These are phyloP conservation scores for Seminavis robusta DNA, from an alignment of 108 stramenopile genomes.

Conservation along the genomic window DNA sequence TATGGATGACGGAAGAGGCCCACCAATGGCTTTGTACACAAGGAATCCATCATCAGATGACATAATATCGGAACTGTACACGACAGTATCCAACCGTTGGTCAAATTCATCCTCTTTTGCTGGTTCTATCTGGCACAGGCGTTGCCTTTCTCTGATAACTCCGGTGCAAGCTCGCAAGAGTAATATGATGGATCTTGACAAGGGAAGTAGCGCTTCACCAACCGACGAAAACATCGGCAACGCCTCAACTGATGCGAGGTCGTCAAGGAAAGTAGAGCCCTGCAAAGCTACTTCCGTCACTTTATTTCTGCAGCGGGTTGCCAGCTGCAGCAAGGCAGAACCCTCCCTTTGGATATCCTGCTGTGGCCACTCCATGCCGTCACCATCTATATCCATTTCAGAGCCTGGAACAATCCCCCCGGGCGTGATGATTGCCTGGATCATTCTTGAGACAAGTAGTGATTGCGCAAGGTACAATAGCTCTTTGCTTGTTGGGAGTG, in stretches of 20 bases:
- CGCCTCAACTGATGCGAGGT: too few relatives aligned
- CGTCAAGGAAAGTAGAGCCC: constrained; percentile 3
- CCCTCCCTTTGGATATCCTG: constrained; percentile 33
- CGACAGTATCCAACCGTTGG: constrained; percentile 32
- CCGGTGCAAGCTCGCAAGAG: constrained; percentile 66
- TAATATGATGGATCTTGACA: constrained; percentile 68
- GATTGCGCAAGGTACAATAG: constrained; percentile 45
- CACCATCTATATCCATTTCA: constrained; percentile 45
- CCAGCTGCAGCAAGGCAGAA: constrained; percentile 37
- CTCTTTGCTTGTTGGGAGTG: constrained; percentile 37
- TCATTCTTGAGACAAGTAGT: constrained; percentile 57
- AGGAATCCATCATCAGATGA: constrained; percentile 68
- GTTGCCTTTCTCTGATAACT: constrained; percentile 43
- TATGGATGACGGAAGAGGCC: constrained; percentile 69
- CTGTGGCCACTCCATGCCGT: constrained; percentile 29
- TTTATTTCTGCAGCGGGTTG: constrained; percentile 31
- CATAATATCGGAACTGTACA: constrained; percentile 57
- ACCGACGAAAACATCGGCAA: constrained; percentile 51
- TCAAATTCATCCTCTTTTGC: constrained; percentile 7
- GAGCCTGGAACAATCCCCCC: constrained; percentile 47
- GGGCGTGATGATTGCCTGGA: constrained; percentile 72
- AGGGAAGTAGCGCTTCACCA: constrained; percentile 74
- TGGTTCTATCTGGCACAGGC: background rate
- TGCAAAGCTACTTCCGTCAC: constrained; percentile 16
- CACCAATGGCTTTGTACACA: constrained; percentile 60